phyloP scores from a whole-genome alignment of 495 filamentous ascomycete species.

The Aspergillus homomorphus region DNA sequence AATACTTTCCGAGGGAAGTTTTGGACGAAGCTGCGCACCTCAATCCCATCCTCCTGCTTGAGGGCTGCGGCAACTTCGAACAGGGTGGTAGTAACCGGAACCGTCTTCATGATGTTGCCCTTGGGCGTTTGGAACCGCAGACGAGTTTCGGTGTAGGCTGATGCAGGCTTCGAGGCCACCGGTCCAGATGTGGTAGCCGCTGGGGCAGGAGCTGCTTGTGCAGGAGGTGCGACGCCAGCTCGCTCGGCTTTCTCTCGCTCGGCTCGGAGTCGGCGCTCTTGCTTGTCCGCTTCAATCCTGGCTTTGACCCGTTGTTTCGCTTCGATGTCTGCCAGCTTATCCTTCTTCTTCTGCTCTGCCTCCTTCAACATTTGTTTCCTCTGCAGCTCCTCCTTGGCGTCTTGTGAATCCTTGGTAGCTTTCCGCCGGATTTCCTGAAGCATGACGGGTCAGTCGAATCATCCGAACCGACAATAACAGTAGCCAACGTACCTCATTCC shows the following conservation, averaged over 20 bases:
- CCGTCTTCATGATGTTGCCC: constrained; percentile 77
- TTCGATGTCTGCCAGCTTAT: constrained; percentile 83
- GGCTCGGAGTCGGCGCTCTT: constrained; percentile 73
- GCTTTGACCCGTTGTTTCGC: constrained; percentile 86
- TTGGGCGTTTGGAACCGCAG: constrained; percentile 73
- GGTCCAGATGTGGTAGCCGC: constrained; percentile 40
- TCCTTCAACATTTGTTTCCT: constrained; percentile 89
- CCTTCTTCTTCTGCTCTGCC: constrained; percentile 73
- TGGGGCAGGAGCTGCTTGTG: constrained; percentile 38
- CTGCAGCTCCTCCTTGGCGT: constrained; percentile 77
- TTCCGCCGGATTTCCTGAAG: constrained; percentile 79
- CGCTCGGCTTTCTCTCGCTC: constrained; percentile 82
- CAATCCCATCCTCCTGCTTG: constrained; percentile 57
- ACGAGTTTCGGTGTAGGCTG: constrained; percentile 73
- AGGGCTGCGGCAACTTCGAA: constrained; percentile 86
- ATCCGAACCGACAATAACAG: not conserved
- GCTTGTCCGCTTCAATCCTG: constrained; percentile 88
- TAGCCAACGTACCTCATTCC: constrained; percentile 68
- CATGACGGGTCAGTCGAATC: not conserved
- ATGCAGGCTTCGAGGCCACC: constrained; percentile 53
- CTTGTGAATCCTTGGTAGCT: constrained; percentile 72
- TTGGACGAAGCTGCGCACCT: constrained; percentile 73
- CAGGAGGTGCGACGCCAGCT: constrained; percentile 62
- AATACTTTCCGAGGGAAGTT: constrained; percentile 88
- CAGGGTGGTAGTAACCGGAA: constrained; percentile 81